Percentiles rank a stretch among this genome's conserved stretches.
Conservation (phyloP, 1,139 yeast species). For the Keqinozyma sinolaborantium region DNA sequence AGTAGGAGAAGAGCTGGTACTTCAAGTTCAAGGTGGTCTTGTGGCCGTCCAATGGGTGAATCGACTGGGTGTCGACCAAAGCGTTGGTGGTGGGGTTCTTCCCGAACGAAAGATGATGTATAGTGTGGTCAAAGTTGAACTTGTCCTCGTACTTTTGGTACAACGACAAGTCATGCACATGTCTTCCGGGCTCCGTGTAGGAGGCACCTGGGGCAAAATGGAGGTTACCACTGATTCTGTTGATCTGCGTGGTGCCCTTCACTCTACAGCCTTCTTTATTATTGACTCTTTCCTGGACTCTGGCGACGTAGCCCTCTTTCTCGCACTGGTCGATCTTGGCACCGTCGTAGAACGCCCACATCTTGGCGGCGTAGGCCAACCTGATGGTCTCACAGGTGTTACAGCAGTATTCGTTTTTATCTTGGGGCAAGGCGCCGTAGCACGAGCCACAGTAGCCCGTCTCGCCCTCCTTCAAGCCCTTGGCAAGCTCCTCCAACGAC, state of each 20-base stretch:
- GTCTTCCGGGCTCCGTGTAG: slow-evolving; percentile 52
- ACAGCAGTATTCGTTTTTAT: slow-evolving; percentile 66
- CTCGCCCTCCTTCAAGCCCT: slow-evolving; percentile 35
- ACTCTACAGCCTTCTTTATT: slow-evolving; percentile 80
- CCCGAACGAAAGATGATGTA: slow-evolving; percentile 86
- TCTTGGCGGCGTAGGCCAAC: slow-evolving; percentile 68
- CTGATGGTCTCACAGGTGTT: slow-evolving; percentile 81
- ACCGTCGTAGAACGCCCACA: slow-evolving; percentile 93
- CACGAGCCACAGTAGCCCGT: slow-evolving; percentile 76
- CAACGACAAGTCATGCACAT: slow-evolving; percentile 80
- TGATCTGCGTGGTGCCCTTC: slow-evolving; percentile 73
- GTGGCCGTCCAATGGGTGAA: slow-evolving; percentile 72
- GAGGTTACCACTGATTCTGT: slow-evolving; percentile 84
- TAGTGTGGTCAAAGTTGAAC: slow-evolving; percentile 66
- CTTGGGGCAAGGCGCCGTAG: slow-evolving; percentile 77
- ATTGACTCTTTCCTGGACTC: slow-evolving; percentile 52
- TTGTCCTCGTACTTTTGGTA: slow-evolving; percentile 53
- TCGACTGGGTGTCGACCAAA: slow-evolving; percentile 26
- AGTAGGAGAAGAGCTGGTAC: slow-evolving; percentile 70
- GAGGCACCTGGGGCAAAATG: slow-evolving; percentile 95
- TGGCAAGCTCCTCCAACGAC: slow-evolving; percentile 30
- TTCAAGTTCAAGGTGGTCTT: slow-evolving; percentile 32
- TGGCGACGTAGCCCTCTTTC: slow-evolving; percentile 73
- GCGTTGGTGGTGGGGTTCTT: slow-evolving; percentile 38
- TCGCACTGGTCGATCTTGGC: slow-evolving; percentile 86